A percentile compares a stretch with the other conserved stretches of the same genome.
Conservation (phyloP, 768 basidiomycete genomes). For the Mycena olivaceomarginata region DNA sequence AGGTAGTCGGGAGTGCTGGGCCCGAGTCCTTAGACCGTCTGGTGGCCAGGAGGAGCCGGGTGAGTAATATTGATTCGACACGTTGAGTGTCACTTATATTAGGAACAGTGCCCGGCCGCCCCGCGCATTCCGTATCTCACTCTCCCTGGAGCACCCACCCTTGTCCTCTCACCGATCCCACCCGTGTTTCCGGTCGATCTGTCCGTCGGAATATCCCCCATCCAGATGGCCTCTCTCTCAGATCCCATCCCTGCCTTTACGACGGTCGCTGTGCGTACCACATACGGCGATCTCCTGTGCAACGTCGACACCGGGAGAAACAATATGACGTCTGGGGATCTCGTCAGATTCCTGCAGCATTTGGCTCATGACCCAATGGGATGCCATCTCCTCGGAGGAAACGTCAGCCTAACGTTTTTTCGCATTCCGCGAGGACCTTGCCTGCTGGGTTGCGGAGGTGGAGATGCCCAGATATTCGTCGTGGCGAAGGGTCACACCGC, state of each 20-base stretch:
- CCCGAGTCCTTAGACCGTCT: too few species aligned
- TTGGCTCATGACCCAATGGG: constrained; percentile 3
- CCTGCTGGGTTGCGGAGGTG: constrained; percentile 17
- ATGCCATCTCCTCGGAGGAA: constrained; percentile 11
- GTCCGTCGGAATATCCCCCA: neutral
- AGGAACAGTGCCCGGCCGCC: constrained; percentile 18
- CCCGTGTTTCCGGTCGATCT: constrained; percentile 30
- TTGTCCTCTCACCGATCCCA: neutral
- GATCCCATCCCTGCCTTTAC: constrained; percentile 10
- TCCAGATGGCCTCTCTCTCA: neutral
- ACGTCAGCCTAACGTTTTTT: constrained; percentile 18
- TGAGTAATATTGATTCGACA: neutral
- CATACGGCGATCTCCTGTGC: neutral
- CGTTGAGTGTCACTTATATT: neutral
- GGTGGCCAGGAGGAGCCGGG: neutral
- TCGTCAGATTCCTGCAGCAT: constrained; percentile 27
- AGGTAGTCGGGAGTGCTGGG: neutral
- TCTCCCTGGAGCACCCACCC: constrained; percentile 1
- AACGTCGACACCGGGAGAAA: constrained; percentile 10
- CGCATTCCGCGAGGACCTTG: neutral
- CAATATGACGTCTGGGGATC: constrained; percentile 12
- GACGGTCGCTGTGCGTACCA: constrained; percentile 8
- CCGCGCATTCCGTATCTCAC: constrained; percentile 15
- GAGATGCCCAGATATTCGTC: constrained; percentile 13
- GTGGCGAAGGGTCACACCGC: neutral